Base-by-base conservation (phyloP, 129 eudicot species). In the Flaveria ramosissima region DNA sequence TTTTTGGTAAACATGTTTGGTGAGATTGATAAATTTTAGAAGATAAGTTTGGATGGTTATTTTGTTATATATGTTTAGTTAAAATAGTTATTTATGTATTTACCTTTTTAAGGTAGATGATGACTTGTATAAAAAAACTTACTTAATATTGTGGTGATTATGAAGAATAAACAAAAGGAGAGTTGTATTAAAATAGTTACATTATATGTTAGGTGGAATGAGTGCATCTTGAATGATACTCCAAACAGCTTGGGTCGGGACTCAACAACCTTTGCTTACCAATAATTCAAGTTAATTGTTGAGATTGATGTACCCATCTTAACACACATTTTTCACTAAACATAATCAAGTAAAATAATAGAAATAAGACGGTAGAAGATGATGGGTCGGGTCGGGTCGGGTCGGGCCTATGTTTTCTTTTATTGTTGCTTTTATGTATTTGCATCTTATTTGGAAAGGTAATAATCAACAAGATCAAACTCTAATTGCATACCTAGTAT, bases 171-270 rank as follows among this genome's bases (percentile, higher is more conserved):
- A 24, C 23, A 62, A 45, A 26, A 78, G 11, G 1, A 61, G 67
- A 26, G 41, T 15, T 60, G 52, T 47, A 42, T 36, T 50, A 50
- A 61, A 63, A 67, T 39, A 79, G 14, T 72, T 72, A 47, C 42
- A 52, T 72, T 66, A 73, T 53, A 27, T 55, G 84, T 80, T 80
- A 55, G 80, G 84, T 80, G 76, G 76, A 80, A 80, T 45, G 84
- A 80, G 62, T 68, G 55, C 75, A 67, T 80, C 84, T 16, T 80
- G 71, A 74, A 80, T 66, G 23, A 59, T 68, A 80, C 84, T 80
- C 84, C 80, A 80, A 74, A 80, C 80, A 68, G 76, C 84, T 80
- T 67, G 80, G 84, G 80, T 67, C 76, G 70, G 60, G 75, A 74
- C 76, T 74, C 76, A 68, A 75, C 84, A 80, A 80, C 80, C 80